Base-by-base conservation (phyloP, 352 stramenopile species). In the Peronospora belbahrii region DNA sequence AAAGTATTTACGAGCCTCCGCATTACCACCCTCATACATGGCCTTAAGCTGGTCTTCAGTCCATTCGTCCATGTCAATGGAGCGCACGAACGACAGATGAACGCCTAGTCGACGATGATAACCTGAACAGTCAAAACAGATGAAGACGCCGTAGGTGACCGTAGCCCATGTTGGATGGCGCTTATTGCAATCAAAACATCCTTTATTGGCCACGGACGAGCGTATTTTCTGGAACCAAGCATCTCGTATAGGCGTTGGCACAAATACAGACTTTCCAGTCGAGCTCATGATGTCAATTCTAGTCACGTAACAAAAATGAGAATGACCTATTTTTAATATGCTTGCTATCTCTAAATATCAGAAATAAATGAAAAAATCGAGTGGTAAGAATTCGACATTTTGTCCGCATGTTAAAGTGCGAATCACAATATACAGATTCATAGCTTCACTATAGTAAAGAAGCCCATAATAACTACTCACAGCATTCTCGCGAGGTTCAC, bases 131-230 rank as follows among this genome's bases (percentile, higher is more conserved):
- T 97, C 92, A 32, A 97, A 70, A 56, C 94, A 98, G 54, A 98
- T 97, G 54, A 98, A 97, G 31, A 98, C 87, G 53, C 94, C 94
- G 63, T 97, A 98, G 11, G 85, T 96, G 48, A 96, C 90, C 1
- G 87, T 97, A 10, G 92, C 92, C 94, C 94, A 98, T 38, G 76
- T 96, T 28, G 94, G 94, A 63, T 98, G 97, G 24, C 88, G 80
- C 43, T 95, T 95, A 55, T 85, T 93, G 71, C 94, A 98, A 73
- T 98, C 94, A 62, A 98, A 98, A 69, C 94, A 98, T 47, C 79
- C 62, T 48, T 95, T 95, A 52, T 95, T 95, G 38, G 83, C 83
- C 15, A 69, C 68, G 14, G 62, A 59, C 43, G 68, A 66, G 46
- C 83, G 81, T 42, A 93, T 60, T 57, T 85, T 88, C 36, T 93